Percentiles rank a stretch among this genome's conserved stretches.
These are phyloP conservation scores for Talaromyces pinophilus DNA, from an alignment of 2,329 filamentous ascomycete species.

Conservation along the genomic window DNA sequence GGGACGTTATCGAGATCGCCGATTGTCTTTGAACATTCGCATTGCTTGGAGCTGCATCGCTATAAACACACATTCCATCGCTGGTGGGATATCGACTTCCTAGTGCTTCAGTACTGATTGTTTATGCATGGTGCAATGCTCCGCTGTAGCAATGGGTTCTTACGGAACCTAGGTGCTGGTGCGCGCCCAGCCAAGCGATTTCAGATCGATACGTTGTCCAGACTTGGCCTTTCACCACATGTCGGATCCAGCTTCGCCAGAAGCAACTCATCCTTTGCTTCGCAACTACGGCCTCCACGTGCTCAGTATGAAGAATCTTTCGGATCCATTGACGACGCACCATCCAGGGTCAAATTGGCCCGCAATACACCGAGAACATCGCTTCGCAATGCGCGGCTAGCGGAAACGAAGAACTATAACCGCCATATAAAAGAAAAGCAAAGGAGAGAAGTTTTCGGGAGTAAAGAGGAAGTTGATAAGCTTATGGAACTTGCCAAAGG, in stretches of 20 bases:
- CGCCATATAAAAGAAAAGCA: conserved; percentile 12
- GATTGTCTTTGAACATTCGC: neutral
- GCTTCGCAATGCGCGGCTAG: conserved; percentile 11
- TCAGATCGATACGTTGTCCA: conserved; percentile 6
- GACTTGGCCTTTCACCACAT: neutral
- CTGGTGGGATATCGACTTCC: neutral
- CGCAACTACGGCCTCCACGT: neutral
- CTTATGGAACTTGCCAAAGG: conserved; percentile 27
- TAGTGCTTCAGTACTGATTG: neutral
- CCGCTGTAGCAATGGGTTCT: conserved; percentile 20
- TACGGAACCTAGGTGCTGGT: conserved; percentile 10
- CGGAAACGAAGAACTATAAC: neutral
- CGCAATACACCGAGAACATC: neutral
- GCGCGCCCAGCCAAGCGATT: neutral
- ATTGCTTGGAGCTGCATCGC: neutral
- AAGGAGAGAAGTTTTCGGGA: conserved; percentile 5
- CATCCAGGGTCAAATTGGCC: neutral
- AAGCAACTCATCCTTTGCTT: neutral
- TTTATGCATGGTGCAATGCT: conserved; percentile 14
- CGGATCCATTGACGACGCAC: neutral
- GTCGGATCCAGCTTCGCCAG: neutral
- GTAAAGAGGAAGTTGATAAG: conserved; percentile 17
- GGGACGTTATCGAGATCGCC: neutral
- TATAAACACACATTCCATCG: neutral
- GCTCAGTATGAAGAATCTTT: neutral